phyloP scores from a whole-genome alignment of 306 rosid genomes.

The Hippophae rhamnoides region DNA sequence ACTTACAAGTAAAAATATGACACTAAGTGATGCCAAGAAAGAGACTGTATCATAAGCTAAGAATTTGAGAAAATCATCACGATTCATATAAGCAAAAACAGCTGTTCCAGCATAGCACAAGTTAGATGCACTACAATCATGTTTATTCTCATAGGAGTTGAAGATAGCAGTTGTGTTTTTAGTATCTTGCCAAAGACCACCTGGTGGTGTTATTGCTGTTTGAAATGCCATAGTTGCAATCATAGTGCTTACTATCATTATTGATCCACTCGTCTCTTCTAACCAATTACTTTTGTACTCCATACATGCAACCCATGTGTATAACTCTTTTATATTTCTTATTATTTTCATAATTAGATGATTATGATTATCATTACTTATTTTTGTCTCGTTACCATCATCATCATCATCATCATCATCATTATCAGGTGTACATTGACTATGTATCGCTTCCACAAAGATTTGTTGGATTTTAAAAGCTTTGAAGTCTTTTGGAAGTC shows the following conservation, averaged over 20 bases:
- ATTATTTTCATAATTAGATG: no score
- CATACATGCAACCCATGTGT: neutral
- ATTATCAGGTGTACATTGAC: no score
- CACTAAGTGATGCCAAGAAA: constrained; percentile 25
- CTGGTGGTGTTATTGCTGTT: constrained; percentile 28
- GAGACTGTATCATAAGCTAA: constrained; percentile 16
- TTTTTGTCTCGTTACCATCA: no score
- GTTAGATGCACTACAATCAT: neutral
- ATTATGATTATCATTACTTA: no score
- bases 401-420: no score
- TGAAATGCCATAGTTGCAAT: constrained; percentile 33
- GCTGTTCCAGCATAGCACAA: constrained; percentile 29
- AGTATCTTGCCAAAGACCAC: constrained; percentile 25
- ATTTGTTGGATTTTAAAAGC: no score
- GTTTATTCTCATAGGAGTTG: neutral
- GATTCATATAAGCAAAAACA: constrained; percentile 1
- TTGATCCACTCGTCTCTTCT: constrained; percentile 4
- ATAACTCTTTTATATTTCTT: neutral
- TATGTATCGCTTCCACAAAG: no score
- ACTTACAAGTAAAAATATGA: constrained; percentile 21
- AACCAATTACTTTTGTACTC: neutral
- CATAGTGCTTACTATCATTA: constrained; percentile 31
- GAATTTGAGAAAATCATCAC: constrained; percentile 1
- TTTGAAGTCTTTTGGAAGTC: neutral
- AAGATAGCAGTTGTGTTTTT: neutral